Conservation (phyloP, 163 green algal species). For the Scenedesmus sp. region DNA sequence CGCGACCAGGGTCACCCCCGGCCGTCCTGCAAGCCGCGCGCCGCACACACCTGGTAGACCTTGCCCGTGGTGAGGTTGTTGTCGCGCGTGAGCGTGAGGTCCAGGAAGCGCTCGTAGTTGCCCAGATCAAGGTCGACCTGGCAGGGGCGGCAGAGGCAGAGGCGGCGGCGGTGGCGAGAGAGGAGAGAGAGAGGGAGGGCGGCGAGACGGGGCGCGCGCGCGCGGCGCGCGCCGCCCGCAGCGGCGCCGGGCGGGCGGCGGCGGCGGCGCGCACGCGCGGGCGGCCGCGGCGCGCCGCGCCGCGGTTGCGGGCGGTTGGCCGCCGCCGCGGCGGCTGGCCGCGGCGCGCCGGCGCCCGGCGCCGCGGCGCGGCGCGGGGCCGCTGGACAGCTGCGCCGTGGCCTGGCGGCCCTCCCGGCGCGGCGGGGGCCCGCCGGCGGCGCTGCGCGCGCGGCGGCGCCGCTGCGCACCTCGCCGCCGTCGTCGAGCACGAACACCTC, state of each 20-base stretch:
- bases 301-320: not conserved
- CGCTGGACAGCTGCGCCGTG: too few relatives aligned
- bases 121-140: slow-evolving; percentile 98
- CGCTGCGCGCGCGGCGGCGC: too few relatives aligned
- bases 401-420: too few relatives aligned
- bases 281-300: not conserved
- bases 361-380: too few relatives aligned
- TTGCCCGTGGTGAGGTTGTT: slow-evolving; percentile 99
- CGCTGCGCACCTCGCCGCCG: slow-evolving; percentile 93
- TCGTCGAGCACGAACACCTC: slow-evolving; percentile 99
- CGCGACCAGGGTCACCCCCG: not conserved
- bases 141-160: not conserved
- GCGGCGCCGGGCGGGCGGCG: too few relatives aligned
- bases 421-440: too few relatives aligned
- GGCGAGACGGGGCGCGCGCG: too few relatives aligned
- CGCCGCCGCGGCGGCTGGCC: too few relatives aligned
- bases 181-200: too few relatives aligned
- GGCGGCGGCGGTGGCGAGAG: slow-evolving; percentile 3
- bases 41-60: slow-evolving; percentile 87
- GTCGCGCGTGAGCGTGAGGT: slow-evolving; percentile 94
- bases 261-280: too few relatives aligned
- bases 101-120: slow-evolving; percentile 99
- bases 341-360: too few relatives aligned
- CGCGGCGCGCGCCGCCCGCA: too few relatives aligned
- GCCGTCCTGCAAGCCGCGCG: not conserved